Base-by-base conservation (phyloP, 1,284 basidiomycete species). In the Wallemia ichthyophaga region DNA sequence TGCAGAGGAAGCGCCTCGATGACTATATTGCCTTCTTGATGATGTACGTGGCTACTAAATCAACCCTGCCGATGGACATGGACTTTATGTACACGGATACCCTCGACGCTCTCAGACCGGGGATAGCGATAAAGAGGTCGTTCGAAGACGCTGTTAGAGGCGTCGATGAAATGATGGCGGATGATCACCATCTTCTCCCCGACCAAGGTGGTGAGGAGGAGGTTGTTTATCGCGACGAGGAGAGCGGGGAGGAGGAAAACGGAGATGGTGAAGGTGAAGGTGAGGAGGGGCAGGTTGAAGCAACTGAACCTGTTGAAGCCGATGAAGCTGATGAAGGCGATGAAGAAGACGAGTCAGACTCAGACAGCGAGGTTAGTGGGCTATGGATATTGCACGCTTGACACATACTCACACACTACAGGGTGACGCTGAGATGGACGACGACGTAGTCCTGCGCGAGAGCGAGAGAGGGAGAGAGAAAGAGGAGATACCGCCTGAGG, bases 51-150 rank as follows among this genome's bases (percentile, higher is more conserved):
- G 73, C 82, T 15, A 86, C 84, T 73, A 99, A 99, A 71, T 75
- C 81, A 24, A 74, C 81, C 11, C 69, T 92, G 48, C 84, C 94
- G 0, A 92, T 96, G 85, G 94, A 99, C 62, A 82, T 95, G 19
- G 91, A 94, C 61, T 98, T 95, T 68, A 92, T 95, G 87, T 70
- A 95, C 9, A 79, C 80, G 1, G 92, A 96, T 68, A 92, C 91
- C 0, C 70, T 96, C 13, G 91, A 96, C 73, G 85, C 84, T 24
- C 53, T n/a, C 83, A 80, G 82, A 56, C 74, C 92, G 27, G 76
- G 87, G 61, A 85, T 87, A 0, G 86, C 84, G 64, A 67, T 82
- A 26, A 68, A 71, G 27, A 85, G 82, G 68, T 81, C 75, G 1
- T 76, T 86, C 61, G 81, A 85, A 61, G 85, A 94, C 64, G 89